Evolutionary conservation across 352 stramenopile species (phyloP), one percentile per base, ranked within the genome.

Genomic region (Pythium plurisporium): DNA sequence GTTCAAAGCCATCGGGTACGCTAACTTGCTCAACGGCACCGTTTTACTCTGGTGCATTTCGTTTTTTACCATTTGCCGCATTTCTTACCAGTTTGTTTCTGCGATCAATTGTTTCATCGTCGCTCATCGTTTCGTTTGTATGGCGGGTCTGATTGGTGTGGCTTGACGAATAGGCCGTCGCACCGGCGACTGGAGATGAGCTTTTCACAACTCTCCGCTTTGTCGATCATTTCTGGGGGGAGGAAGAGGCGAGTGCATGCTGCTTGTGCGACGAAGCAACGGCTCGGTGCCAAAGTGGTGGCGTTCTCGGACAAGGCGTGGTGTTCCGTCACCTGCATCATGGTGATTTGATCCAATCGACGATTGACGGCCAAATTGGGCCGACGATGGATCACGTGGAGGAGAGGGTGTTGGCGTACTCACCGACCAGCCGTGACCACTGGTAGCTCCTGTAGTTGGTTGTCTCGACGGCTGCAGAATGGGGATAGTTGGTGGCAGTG

Each of bases 341-440:
- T 57, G 38, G 29, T 43, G 31, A 12, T 15, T 38, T 38, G 33
- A 15, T 6, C 26, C 43, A 2, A 36, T 25, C 23, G 37, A 42
- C 9, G 38, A 52, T 25, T 43, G 29, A n/a, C 31, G 9, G 7
- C 38, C 19, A 22, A 50, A 34, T 23, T 47, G 36, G 12, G 34
- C 27, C 4, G 25, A 17, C 12, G 34, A 45, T 7, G 30, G 17
- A 1, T 61, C 52, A 3, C 59, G 43, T 6, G 50, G 44, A 6
- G 53, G 53, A 2, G 61, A 59, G 4, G 54, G 46, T 15, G 61
- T 33, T 14, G 47, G 38, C 20, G 54, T 43, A 36, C 45, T 58
- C 17, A 69, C 48, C 5, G 50, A 62, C 62, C 62, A 69, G 23
- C 62, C 62, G 55, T 69, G 62, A 14, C 62, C 62, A 26, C 62